Base-by-base conservation (phyloP, 306 rosid genomes). In the Castanea mollissima region DNA sequence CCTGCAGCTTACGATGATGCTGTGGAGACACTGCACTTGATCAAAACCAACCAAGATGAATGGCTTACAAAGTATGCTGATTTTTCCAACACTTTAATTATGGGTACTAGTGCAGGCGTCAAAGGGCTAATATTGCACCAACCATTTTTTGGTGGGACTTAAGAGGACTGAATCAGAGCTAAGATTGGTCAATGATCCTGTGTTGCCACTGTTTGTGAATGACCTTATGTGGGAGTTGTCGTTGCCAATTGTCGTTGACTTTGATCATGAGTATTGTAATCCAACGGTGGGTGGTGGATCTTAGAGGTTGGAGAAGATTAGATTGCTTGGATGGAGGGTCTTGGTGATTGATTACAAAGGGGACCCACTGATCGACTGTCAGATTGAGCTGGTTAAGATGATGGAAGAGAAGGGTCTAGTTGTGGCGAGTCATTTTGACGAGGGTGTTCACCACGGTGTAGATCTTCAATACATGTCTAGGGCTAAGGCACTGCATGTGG, bases 281-380 rank as follows among this genome's bases (percentile, higher is more conserved):
- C 90, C 92, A 0, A 83, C 16, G 87, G 87, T 0, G 1, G 75
- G 76, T 1, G 68, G 52, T 4, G 84, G 78, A 19, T 63, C 72
- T 0, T 3, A 1, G 23, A 21, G 16, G 7, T 59, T 84, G 31
- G 83, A 74, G 13, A 44, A 11, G 8, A 79, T 90, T 25, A 13
- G 13, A 55, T 51, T 27, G 74, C 56, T 71, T 34, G 77, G 73
- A 1, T 90, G 94, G 88, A 55, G 76, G 31, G 81, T 88, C 0
- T 34, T 90, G 77, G 81, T 86, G 19, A 75, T 75, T 0, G 90
- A 87, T 0, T 83, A 84, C 21, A 57, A 63, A 15, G 96, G 96
- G 38, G 93, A 91, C 58, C 96, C 89, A 4, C 72, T 91, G 19
- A 11, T 79, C n/a, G 93, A 91, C 34, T 89, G 92, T 38, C 87